phyloP scores from a whole-genome alignment of 495 filamentous ascomycete genomes.

The Copromyces sp. region DNA sequence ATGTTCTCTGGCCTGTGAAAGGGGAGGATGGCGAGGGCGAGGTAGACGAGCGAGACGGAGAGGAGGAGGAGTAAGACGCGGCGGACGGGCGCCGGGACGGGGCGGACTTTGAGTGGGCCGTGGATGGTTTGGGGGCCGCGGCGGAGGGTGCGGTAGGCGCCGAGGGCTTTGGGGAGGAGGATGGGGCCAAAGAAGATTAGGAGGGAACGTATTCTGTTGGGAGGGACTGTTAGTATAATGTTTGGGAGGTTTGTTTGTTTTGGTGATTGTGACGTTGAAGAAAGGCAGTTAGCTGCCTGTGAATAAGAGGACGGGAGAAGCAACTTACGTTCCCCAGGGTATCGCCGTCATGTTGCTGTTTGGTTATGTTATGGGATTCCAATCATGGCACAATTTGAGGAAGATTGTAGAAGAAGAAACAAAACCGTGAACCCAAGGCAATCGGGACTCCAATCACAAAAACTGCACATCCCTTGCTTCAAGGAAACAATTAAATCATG shows the following conservation, averaged over 20 bases:
- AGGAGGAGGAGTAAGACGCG: slow-evolving; percentile 51
- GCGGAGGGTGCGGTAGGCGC: slow-evolving; percentile 56
- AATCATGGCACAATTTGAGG: neutral
- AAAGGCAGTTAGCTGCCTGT: neutral
- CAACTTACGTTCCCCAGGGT: slow-evolving; percentile 40
- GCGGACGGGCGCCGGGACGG: slow-evolving; percentile 33
- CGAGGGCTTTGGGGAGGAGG: slow-evolving; percentile 61
- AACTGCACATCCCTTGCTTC: neutral
- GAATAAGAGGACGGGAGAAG: neutral
- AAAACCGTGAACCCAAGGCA: neutral
- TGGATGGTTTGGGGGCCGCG: slow-evolving; percentile 28
- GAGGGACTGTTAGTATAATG: neutral
- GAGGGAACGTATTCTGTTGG: slow-evolving; percentile 59
- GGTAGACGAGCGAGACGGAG: slow-evolving; percentile 42
- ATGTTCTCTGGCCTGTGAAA: slow-evolving; percentile 67
- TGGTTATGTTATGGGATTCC: neutral
- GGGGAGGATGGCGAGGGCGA: slow-evolving; percentile 56
- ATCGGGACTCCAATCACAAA: neutral
- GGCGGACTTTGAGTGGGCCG: slow-evolving; percentile 44
- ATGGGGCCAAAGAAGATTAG: slow-evolving; percentile 81
- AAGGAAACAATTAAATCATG: neutral
- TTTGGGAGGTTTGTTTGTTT: neutral
- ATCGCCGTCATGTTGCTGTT: slow-evolving; percentile 24
- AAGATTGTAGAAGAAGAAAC: neutral
- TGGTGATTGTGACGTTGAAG: neutral